Evolutionary conservation across 306 rosid species (phyloP), one percentile per base, ranked within the genome.

Genomic region (Vigna angularis): DNA sequence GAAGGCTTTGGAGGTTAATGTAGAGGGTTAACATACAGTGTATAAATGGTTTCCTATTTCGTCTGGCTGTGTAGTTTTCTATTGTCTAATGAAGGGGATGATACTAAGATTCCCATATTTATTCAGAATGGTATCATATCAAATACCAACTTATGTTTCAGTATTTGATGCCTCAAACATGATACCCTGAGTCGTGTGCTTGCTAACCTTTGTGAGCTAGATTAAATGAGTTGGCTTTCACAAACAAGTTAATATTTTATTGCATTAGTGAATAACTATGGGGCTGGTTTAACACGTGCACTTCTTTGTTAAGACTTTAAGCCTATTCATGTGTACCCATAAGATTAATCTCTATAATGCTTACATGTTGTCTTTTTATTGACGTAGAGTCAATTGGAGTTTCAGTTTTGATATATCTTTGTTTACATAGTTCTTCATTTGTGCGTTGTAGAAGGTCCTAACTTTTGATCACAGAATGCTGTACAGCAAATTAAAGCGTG

Each of bases 51-150:
- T 69, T 68, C 78, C 28, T 45, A 61, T 57, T 73, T 68, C n/a
- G 65, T 74, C 34, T 81, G 48, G 66, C 32, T 58, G 64, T 44
- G 61, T 75, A 58, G 49, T 75, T 75, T 66, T 75, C 59, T 22
- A 32, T 48, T 58, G 63, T 73, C 79, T 73, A 56, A 36, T 13
- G 10, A 45, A 66, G 59, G 34, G 40, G 30, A 73, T 73, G 59
- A 26, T 32, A 65, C 77, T 44, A 45, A 56, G 47, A 28, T 55
- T 59, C 14, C 22, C 22, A 6, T 68, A 52, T 44, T 59, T 44
- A 34, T 81, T 74, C 48, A 58, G 66, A 30, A 55, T 26, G 47
- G 42, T 79, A 52, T 40, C 45, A 15, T 73, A 20, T 57, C 14
- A 63, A 28, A 42, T 79, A 20, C 17, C 34, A 45, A 74, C 47